Conservation (phyloP, 306 rosid genomes). For the Acacia confusa region DNA sequence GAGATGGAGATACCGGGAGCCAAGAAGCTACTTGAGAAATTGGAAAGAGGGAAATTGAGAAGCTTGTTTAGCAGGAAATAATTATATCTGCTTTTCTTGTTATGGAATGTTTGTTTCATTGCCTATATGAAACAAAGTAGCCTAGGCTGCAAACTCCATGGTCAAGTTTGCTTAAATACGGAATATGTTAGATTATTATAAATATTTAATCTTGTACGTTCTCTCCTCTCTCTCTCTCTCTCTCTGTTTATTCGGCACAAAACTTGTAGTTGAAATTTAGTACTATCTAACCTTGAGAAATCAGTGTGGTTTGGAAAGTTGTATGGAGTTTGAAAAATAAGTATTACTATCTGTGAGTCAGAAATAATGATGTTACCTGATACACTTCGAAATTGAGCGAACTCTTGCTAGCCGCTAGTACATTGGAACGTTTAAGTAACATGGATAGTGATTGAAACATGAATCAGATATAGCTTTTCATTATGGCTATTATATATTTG, state of each 20-base stretch:
- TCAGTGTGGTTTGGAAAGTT: not conserved
- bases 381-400: too few species aligned
- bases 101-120: slow-evolving; percentile 54
- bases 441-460: not conserved
- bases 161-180: slow-evolving; percentile 39
- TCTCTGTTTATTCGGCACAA: not conserved
- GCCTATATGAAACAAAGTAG: slow-evolving; percentile 63
- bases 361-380: too few species aligned
- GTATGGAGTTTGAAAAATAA: not conserved
- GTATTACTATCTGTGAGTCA: not conserved
- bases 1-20: slow-evolving; percentile 97
- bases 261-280: not conserved
- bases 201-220: slow-evolving; percentile 7
- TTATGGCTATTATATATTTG: not conserved
- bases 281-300: not conserved
- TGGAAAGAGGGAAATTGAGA: slow-evolving; percentile 88
- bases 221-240: not conserved
- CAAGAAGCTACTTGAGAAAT: slow-evolving; percentile 74
- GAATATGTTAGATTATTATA: slow-evolving; percentile 29
- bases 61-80: slow-evolving; percentile 78
- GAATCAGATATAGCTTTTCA: not conserved
- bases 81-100: slow-evolving; percentile 19
- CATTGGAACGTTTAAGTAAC: not conserved
- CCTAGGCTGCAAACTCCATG: slow-evolving; percentile 35
- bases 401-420: not conserved